Evolutionary conservation across 345 rosid genomes (phyloP), one percentile per base, ranked within the genome.

Genomic region (Euphorbia lathyris): DNA sequence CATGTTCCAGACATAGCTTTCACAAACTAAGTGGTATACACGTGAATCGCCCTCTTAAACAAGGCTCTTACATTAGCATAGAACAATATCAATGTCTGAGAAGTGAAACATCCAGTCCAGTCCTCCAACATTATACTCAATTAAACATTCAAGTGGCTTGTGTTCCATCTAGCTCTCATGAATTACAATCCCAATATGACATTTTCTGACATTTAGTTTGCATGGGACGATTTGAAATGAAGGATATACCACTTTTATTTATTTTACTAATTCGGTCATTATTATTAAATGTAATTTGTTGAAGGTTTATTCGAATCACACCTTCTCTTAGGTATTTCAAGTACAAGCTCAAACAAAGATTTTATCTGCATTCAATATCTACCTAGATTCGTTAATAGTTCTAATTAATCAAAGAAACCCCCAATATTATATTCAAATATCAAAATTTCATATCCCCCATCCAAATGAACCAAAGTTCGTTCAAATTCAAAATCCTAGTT

Each of bases 1-100:
- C 51, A 5, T 26, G 38, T 59, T 69, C 58, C 57, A 40, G 32
- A 69, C 14, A 59, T 43, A 40, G 57, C 57, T 51, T 59, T n/a
- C 19, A 0, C 50, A 67, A 22, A 22, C 47, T n/a, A 36, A 67
- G 32, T 12, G 23, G 45, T 12, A 26, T 11, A 42, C 27, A 32
- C 1, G 7, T 9, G 71, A 12, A 40, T 26, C 23, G 3, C 60
- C 71, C 53, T 56, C n/a, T n/a, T n/a, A n/a, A n/a, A n/a, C n/a
- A n/a, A n/a, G n/a, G n/a, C n/a, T n/a, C n/a, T n/a, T n/a, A n/a
- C n/a, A n/a, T n/a, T n/a, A n/a, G n/a, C 52, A n/a, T 16, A 71
- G 38, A 51, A 48, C 5, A 8, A 34, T n/a, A 9, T n/a, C 68
- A 45, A 63, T 63, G 62, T 40, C 50, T 36, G 61, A 71, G n/a